Base-by-base conservation (phyloP, 139 green algal genomes). In the Asterochloris sp. region DNA sequence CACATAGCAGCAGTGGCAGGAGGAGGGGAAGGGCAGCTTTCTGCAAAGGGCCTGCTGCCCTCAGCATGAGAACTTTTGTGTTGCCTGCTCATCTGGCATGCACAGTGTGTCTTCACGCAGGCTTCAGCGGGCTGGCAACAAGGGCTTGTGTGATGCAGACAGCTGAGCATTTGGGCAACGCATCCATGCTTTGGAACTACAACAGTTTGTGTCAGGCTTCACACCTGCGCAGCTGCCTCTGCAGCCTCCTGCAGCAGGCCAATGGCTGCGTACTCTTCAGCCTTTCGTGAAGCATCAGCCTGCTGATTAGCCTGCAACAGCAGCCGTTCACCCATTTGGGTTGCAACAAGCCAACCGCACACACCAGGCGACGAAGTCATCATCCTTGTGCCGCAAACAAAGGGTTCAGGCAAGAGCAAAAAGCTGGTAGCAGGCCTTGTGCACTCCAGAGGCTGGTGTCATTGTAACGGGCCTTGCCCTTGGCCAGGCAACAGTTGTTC, bases 201-300 rank as follows among this genome's bases (percentile, higher is more conserved):
- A 13, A 10, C 78, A 23, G 54, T 21, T 62, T 80, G 38, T 12
- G 67, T 54, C 62, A 88, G 81, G 29, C 80, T 82, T 71, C 1
- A 15, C 29, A 69, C 81, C 10, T 47, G 60, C 21, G 84, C 84
- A 27, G 84, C 84, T 28, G 90, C 86, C 60, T 93, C 90, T 10
- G 91, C 91, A 24, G 91, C 91, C 78, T 95, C 91, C 16, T 85
- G 81, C 0, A 86, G 67, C 75, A 86, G 84, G 24, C 85, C 81
- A 10, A 92, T 83, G 0, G 85, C 85, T 15, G 83, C 84, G 26
- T 87, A 91, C 76, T 87, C 86, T 82, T 92, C 91, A 24, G 91
- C 91, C 81, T 95, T 95, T 23, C 78, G 66, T 9, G 80, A 80
- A 24, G 80, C 89, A 81, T 93, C 90, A 8, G 76, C 13, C 87